phyloP scores from a whole-genome alignment of 768 basidiomycete species.

The Antrodiella citrinella region DNA sequence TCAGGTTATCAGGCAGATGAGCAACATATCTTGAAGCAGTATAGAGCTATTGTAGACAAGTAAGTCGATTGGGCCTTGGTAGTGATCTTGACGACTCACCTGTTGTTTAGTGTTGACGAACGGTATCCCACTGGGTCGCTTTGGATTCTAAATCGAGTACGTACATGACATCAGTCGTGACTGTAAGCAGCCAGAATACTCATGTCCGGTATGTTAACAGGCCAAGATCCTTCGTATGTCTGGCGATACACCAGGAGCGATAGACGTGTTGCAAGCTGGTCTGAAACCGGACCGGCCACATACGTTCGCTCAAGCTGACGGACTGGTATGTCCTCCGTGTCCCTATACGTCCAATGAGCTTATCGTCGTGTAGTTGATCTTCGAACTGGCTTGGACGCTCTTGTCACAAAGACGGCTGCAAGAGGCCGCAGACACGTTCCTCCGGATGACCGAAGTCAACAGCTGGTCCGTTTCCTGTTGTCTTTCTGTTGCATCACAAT shows the following conservation, averaged over 20 bases:
- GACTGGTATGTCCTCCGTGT: slow-evolving; percentile 37
- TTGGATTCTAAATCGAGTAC: slow-evolving; percentile 67
- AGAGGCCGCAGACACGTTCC: slow-evolving; percentile 61
- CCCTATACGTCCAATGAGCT: background rate
- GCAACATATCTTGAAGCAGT: slow-evolving; percentile 51
- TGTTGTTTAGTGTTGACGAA: slow-evolving; percentile 34
- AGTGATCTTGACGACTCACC: background rate
- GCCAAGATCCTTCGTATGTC: slow-evolving; percentile 74
- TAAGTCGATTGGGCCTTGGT: slow-evolving; percentile 21
- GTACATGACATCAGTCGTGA: slow-evolving; percentile 6
- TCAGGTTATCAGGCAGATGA: slow-evolving; percentile 76
- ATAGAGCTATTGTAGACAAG: slow-evolving; percentile 57
- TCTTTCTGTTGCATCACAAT: background rate
- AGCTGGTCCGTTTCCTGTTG: slow-evolving; percentile 43
- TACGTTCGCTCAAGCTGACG: slow-evolving; percentile 65
- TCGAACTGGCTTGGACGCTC: slow-evolving; percentile 74
- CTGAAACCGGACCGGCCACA: slow-evolving; percentile 44
- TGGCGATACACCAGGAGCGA: slow-evolving; percentile 55
- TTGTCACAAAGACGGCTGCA: slow-evolving; percentile 55
- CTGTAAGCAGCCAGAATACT: background rate
- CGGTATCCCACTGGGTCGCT: slow-evolving; percentile 61
- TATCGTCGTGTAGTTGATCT: slow-evolving; percentile 42
- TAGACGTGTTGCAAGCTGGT: slow-evolving; percentile 50
- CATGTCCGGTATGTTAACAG: slow-evolving; percentile 31
- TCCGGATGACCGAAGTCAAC: slow-evolving; percentile 58